Evolutionary conservation across 1,284 basidiomycete genomes (phyloP).

Genomic region (Ganoderma leucocontextum): DNA sequence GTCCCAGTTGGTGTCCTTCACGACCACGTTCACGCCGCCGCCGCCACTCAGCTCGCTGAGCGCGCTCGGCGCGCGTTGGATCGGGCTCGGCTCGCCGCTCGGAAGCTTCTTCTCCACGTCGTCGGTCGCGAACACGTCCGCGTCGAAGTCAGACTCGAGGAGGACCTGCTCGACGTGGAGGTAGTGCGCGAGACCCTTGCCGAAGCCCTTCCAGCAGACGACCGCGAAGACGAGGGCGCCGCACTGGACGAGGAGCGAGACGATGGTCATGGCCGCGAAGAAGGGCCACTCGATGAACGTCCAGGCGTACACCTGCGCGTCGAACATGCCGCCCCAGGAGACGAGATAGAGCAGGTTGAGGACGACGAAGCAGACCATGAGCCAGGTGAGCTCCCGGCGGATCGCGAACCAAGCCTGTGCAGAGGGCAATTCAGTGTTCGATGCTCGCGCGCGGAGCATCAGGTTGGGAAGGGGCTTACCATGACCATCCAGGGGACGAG

Average conservation of each 20-base stretch:
- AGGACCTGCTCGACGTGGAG: conserved; percentile 54
- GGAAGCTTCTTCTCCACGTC: conserved; percentile 30
- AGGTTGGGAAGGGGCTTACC: conserved; percentile 23
- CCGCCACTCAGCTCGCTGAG: conserved; percentile 25
- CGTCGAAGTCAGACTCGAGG: conserved; percentile 52
- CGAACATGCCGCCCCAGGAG: conserved; percentile 61
- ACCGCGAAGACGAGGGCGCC: conserved; percentile 54
- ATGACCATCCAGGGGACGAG: conserved; percentile 61
- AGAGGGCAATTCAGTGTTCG: neutral
- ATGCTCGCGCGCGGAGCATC: neutral
- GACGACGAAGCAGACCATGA: conserved; percentile 54
- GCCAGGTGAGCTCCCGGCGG: conserved; percentile 50
- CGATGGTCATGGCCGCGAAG: conserved; percentile 55
- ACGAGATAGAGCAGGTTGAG: conserved; percentile 49
- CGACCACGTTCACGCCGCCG: conserved; percentile 27
- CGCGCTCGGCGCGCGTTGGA: conserved; percentile 24
- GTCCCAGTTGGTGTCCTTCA: conserved; percentile 39
- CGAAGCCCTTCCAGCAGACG: conserved; percentile 59
- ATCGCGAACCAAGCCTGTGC: conserved; percentile 63
- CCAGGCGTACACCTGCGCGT: conserved; percentile 61
- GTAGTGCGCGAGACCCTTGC: conserved; percentile 58
- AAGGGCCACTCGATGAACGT: conserved; percentile 65
- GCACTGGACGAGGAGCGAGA: conserved; percentile 56
- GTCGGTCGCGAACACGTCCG: conserved; percentile 52
- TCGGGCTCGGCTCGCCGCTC: conserved; percentile 36